Conservation (phyloP, 2,329 filamentous ascomycete species). For the Claviceps africana region DNA sequence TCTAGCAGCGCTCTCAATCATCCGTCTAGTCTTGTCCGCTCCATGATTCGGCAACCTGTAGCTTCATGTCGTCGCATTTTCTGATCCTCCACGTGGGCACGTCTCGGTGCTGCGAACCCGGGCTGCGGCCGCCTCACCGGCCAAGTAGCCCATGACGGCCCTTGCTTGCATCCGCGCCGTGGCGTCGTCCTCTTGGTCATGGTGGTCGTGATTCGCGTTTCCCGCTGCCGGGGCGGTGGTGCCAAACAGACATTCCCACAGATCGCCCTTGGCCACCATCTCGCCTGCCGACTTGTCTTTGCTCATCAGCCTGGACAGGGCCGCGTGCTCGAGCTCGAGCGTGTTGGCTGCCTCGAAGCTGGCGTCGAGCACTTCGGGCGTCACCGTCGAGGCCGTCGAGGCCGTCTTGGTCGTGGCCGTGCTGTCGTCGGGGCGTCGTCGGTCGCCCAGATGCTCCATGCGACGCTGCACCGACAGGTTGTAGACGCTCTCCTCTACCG, state of each 20-base stretch:
- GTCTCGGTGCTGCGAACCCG: background rate
- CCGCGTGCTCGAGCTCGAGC: conserved; percentile 62
- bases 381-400: conserved; percentile 9
- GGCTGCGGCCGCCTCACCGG: conserved; percentile 27
- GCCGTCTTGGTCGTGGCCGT: conserved; percentile 23
- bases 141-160: conserved; percentile 27
- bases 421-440: conserved; percentile 11
- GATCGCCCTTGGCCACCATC: conserved; percentile 59
- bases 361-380: conserved; percentile 39
- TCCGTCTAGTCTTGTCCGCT: background rate
- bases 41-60: background rate
- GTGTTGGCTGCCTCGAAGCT: conserved; percentile 73
- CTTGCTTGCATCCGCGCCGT: conserved; percentile 19
- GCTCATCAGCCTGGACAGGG: conserved; percentile 55
- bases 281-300: conserved; percentile 63
- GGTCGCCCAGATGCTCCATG: conserved; percentile 53
- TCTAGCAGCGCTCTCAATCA: too few relatives aligned
- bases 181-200: conserved; percentile 1
- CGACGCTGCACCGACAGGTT: conserved; percentile 68
- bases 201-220: conserved; percentile 6
- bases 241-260: conserved; percentile 85
- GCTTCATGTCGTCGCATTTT: background rate
- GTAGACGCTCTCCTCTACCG: conserved; percentile 86
- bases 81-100: background rate
- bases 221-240: conserved; percentile 22